Evolutionary conservation across 441 rosid genomes (phyloP), one percentile per base, ranked within the genome.

Genomic region (Cnidoscolus chayamansa): DNA sequence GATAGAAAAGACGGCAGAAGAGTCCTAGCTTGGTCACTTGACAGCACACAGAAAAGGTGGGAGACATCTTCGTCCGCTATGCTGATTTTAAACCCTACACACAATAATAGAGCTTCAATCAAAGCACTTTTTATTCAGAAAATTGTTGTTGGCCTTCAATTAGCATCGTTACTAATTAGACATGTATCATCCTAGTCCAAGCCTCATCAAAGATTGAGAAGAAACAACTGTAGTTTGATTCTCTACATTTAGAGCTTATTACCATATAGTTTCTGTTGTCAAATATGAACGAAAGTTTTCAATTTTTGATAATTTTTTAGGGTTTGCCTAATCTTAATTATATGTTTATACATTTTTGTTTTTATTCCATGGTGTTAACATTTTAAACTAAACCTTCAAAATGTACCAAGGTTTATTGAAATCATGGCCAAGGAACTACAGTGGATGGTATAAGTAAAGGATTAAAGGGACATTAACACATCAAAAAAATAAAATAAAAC

Each of bases 61-160:
- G 80, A 72, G 79, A 85, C 89, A 88, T 13, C 69, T 60, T 80
- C 86, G 86, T 78, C 90, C 92, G 78, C 85, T 72, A 31, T 83
- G 86, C 74, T 78, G 75, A 60, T 78, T 80, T 69, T 72, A 71
- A 81, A 76, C 82, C 84, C 77, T 80, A 78, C 86, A 85, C 40
- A 40, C 45, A 40, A 40, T 40, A 0, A 47, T 37, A 25, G 40
- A 74, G 76, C 76, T 68, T 56, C 63, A 10, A 76, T 80, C 84
- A 80, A 68, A 67, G 25, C 76, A 74, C 75, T 78, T 65, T 64
- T 70, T 74, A 75, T 69, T 25, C 54, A 70, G 35, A 13, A 61
- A 60, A 57, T 58, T 17, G 30, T 50, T 65, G 59, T 74, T 66
- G 82, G 73, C 67, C 61, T 63, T 78, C 63, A 53, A 70, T 66